A percentile compares a stretch with the other conserved stretches of the same genome.
Conservation (phyloP, 805 yeast species). For the Schwanniomyces vanrijiae region DNA sequence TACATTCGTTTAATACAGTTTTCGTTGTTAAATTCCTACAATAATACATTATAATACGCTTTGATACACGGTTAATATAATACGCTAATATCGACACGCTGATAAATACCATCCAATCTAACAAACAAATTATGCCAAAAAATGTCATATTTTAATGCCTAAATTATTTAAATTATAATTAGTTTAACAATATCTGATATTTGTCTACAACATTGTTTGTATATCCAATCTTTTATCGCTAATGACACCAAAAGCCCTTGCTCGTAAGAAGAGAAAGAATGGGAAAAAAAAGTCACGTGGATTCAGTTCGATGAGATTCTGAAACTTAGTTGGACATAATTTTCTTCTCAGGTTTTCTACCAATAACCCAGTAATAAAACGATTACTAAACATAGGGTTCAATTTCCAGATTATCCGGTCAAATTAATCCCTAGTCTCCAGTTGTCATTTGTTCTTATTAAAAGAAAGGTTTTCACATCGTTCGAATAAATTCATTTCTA, state of each 20-base stretch:
- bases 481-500: neutral
- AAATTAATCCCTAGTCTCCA: neutral
- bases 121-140: too few species aligned
- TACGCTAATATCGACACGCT: too few species aligned
- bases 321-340: neutral
- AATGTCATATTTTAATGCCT: too few species aligned
- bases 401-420: neutral
- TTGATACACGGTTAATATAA: too few species aligned
- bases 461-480: neutral
- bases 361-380: neutral
- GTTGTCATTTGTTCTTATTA: neutral
- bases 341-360: neutral
- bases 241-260: neutral
- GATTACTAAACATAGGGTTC: neutral
- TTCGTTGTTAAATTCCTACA: too few species aligned
- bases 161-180: too few species aligned
- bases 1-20: too few species aligned
- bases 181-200: too few species aligned
- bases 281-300: neutral
- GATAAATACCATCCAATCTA: too few species aligned
- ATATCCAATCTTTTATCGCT: neutral
- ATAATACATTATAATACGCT: too few species aligned
- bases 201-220: too few species aligned
- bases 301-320: neutral
- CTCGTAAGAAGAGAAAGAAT: too few species aligned